Base-by-base conservation (phyloP, 495 filamentous ascomycete genomes). In the Cladorrhinum samala region DNA sequence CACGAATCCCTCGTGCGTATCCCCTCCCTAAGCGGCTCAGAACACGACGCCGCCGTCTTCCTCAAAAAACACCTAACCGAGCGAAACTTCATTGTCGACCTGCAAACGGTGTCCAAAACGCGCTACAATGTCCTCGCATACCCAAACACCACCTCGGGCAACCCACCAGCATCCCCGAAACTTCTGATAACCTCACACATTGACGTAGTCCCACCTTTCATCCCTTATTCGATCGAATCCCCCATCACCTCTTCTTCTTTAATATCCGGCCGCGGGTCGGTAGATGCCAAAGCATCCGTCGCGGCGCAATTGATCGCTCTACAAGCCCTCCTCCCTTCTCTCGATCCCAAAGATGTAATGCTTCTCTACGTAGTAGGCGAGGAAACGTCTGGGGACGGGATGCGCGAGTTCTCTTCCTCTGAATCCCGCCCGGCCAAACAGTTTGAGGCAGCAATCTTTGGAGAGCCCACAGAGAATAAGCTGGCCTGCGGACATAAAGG, bases 401-500 rank as follows among this genome's bases (percentile, higher is more conserved):
- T 97, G 93, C 78, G 69, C 44, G 49, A 72, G 66, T 83, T 83
- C 38, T 85, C 82, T 25, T 62, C 65, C 69, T 2, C 56, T 71
- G n/a, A n/a, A n/a, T n/a, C n/a, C n/a, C n/a, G n/a, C n/a, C n/a
- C n/a, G n/a, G 23, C 65, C 66, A 40, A 83, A 82, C 71, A 75
- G 2, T 60, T 76, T 45, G 50, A 63, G 9, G 79, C 87, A 3
- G 81, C 89, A 54, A 86, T 97, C 65, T 96, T 96, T 62, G 92
- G 86, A 39, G 92, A 97, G 63, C 92, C 92, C 9, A 97, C 92
- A 0, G 88, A 95, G 58, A 77, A 83, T 49, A 85, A 85, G 64
- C 86, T 97, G 23, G 90, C 89, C 1, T 79, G 85, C 33, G 92
- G 92, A 0, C 92, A 97, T 72, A 97, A 97, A 64, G 92, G 92